These are phyloP conservation scores for Nosema muscidifuracis DNA, from an alignment of 371 early-diverging fungal genomes.

Conservation along the genomic window DNA sequence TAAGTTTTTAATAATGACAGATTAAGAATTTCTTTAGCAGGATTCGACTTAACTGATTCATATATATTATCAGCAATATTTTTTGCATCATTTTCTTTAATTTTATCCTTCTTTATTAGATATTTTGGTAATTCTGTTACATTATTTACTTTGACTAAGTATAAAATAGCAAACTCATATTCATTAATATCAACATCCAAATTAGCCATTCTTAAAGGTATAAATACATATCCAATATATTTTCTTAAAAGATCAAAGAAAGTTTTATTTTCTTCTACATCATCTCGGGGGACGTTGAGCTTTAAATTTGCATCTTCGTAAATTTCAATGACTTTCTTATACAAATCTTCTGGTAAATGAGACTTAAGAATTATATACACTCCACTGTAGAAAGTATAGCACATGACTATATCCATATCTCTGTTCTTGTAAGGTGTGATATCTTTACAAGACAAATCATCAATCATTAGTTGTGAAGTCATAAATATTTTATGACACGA, in stretches of 20 bases:
- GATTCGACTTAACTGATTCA: too few species aligned
- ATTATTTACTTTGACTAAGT: neutral
- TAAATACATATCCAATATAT: neutral
- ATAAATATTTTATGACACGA: neutral
- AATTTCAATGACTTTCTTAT: neutral
- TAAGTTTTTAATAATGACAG: too few species aligned
- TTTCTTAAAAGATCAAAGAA: neutral
- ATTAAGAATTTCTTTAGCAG: too few species aligned
- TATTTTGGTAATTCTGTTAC: too few species aligned
- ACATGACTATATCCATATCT: neutral
- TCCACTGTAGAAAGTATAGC: neutral
- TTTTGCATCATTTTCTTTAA: too few species aligned
- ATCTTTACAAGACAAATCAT: neutral
- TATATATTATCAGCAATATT: too few species aligned
- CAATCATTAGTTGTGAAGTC: neutral
- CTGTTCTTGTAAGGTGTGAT: neutral
- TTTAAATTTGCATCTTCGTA: neutral
- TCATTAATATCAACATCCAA: neutral
- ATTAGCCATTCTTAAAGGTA: neutral
- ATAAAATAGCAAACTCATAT: neutral
- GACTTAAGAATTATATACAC: neutral
- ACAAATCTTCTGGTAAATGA: neutral
- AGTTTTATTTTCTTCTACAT: neutral
- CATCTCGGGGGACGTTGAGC: neutral
- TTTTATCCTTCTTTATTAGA: too few species aligned